phyloP scores from a whole-genome alignment of 495 filamentous ascomycete genomes.

The Clavariopsis aquatica region DNA sequence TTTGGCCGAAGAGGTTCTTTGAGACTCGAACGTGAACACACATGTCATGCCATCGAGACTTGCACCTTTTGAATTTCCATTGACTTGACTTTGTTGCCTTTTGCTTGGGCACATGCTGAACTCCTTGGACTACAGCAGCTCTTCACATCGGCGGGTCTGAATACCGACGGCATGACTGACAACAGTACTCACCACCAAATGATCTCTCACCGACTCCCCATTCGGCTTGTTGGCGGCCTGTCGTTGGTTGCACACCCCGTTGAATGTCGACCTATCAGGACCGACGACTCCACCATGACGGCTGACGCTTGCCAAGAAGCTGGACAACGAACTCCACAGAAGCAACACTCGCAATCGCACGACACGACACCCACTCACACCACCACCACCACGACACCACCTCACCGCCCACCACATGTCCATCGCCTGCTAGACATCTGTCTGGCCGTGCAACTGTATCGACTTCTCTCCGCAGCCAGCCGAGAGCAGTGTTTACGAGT shows the following conservation, averaged over 20 bases:
- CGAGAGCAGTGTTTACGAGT: constrained; percentile 40
- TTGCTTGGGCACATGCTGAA: background rate
- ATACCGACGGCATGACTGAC: background rate
- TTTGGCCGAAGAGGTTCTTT: constrained; percentile 21
- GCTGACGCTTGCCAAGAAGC: constrained; percentile 6
- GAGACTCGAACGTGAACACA: constrained; percentile 35
- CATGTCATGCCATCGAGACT: constrained; percentile 36
- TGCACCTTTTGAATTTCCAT: constrained; percentile 16
- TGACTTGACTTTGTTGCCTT: background rate
- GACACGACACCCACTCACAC: constrained; percentile 2
- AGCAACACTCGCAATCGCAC: constrained; percentile 19
- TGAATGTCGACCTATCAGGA: background rate
- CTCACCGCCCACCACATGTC: constrained; percentile 34
- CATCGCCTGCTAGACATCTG: constrained; percentile 50
- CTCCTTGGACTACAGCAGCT: background rate
- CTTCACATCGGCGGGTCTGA: background rate
- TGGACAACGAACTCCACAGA: constrained; percentile 5
- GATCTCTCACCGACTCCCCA: constrained; percentile 10
- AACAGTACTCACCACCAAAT: constrained; percentile 24
- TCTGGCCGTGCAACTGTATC: constrained; percentile 46
- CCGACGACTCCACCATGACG: constrained; percentile 15
- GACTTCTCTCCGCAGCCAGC: constrained; percentile 45
- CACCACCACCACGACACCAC: constrained; percentile 29
- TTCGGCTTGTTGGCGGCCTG: background rate
- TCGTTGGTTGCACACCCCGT: constrained; percentile 9